phyloP scores from a whole-genome alignment of 257 asterid species.

The Leptodermis oblonga region DNA sequence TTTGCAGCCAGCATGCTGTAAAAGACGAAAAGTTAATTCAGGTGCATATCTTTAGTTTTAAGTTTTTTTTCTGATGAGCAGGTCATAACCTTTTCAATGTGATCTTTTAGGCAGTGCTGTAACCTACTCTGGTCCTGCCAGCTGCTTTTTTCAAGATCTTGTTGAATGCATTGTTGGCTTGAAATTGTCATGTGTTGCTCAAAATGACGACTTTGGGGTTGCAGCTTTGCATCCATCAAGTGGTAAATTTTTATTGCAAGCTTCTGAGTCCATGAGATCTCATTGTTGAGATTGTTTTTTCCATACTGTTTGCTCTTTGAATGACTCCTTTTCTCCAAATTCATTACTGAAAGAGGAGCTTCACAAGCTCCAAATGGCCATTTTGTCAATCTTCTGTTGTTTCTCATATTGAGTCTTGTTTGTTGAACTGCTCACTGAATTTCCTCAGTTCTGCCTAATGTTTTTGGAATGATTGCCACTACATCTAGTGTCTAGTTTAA shows the following conservation, averaged over 20 bases:
- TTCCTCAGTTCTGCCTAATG: not conserved
- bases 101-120: constrained; percentile 39
- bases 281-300: constrained; percentile 4
- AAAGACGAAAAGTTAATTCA: constrained; percentile 38
- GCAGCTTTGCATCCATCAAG: constrained; percentile 63
- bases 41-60: constrained; percentile 34
- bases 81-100: constrained; percentile 12
- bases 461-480: constrained; percentile 1
- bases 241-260: constrained; percentile 42
- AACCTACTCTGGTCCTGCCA: constrained; percentile 33
- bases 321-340: not conserved
- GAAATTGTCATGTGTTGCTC: constrained; percentile 49
- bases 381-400: not conserved
- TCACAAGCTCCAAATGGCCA: not conserved
- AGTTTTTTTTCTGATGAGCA: not conserved
- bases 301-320: not conserved
- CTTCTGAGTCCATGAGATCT: constrained; percentile 13
- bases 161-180: constrained; percentile 58
- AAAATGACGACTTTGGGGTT: constrained; percentile 44
- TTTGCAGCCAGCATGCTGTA: constrained; percentile 74
- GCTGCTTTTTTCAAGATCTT: constrained; percentile 71
- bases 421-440: not conserved
- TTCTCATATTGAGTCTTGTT: not conserved
- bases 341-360: not conserved
- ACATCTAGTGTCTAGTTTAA: not conserved